Evolutionary conservation across 2,329 filamentous ascomycete genomes (phyloP), one percentile per base, ranked within the genome.

Genomic region (Penicillium sp.): DNA sequence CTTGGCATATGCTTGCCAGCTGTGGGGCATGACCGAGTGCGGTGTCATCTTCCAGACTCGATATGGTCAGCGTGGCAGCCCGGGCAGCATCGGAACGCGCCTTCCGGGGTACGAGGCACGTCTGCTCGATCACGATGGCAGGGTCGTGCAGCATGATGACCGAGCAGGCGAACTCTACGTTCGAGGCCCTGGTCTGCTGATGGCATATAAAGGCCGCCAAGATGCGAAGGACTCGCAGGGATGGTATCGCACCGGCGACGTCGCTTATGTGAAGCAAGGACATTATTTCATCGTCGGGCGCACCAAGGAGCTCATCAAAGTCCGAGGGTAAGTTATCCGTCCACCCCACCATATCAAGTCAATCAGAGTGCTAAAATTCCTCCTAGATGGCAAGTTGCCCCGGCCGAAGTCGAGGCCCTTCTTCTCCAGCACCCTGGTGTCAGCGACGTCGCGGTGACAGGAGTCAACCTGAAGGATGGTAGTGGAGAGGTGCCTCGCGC

Each of bases 1-100:
- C 1, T 56, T 67, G 20, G 70, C 72, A 0, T 60, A 63, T 13
- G 64, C 76, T 10, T 63, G 63, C 7, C 73, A 75, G 43, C 65
- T 76, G 25, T 79, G 72, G 69, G 76, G 77, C 1, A 77, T 78
- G 70, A 78, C 76, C 0, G 77, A 79, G 56, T 66, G 57, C 50
- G 76, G 76, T 39, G 67, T 60, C 50, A 64, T 49, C 2, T 69
- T 72, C 53, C 67, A 70, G 38, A 65, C 61, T 37, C 59, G 57
- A 13, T 68, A 64, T 36, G 56, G 59, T 2, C 60, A 71, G 36
- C 55, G 60, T 10, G 71, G 73, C 31, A 52, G 59, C 11, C 66
- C 67, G 4, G 73, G 67, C 15, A 75, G 73, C 28, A 70, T 79
- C 6, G 76, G 76, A 4, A 57, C 65, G 2, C 54, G 68, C 6